These are phyloP conservation scores for Suillus luteus DNA, from an alignment of 768 basidiomycete genomes.

Conservation along the genomic window DNA sequence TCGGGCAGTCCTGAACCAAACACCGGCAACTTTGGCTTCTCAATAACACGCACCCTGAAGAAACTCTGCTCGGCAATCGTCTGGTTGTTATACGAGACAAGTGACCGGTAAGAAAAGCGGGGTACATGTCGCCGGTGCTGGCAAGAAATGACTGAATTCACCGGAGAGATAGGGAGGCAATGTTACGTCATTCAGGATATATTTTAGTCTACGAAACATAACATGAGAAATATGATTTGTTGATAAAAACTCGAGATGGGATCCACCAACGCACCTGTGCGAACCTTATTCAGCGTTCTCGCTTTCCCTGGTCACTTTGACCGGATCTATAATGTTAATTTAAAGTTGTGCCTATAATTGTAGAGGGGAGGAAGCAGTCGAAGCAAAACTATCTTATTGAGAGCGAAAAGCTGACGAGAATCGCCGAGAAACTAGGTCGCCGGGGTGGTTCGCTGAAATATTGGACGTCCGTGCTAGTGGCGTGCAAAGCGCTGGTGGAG, in stretches of 20 bases:
- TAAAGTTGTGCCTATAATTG: conserved; percentile 18
- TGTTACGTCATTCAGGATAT: neutral
- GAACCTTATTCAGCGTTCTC: neutral
- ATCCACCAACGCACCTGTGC: neutral
- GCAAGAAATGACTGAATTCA: neutral
- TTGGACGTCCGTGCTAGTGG: neutral
- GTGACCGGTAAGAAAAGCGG: neutral
- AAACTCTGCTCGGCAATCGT: neutral
- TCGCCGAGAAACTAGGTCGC: neutral
- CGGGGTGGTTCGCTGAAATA: neutral
- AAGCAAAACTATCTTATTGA: neutral
- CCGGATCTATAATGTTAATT: neutral
- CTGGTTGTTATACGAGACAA: neutral
- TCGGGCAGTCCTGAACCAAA: too few relatives aligned
- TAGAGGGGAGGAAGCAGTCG: neutral
- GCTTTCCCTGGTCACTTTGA: neutral
- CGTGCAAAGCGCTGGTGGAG: neutral
- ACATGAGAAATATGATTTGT: neutral
- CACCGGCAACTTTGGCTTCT: too few relatives aligned
- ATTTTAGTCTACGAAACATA: neutral
- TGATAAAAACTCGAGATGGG: neutral
- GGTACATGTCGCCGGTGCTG: neutral
- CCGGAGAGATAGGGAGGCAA: neutral
- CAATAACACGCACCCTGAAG: neutral
- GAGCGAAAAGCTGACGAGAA: neutral